Base-by-base conservation (phyloP, 1,284 basidiomycete species). In the Cutaneotrichosporon cyanovorans region DNA sequence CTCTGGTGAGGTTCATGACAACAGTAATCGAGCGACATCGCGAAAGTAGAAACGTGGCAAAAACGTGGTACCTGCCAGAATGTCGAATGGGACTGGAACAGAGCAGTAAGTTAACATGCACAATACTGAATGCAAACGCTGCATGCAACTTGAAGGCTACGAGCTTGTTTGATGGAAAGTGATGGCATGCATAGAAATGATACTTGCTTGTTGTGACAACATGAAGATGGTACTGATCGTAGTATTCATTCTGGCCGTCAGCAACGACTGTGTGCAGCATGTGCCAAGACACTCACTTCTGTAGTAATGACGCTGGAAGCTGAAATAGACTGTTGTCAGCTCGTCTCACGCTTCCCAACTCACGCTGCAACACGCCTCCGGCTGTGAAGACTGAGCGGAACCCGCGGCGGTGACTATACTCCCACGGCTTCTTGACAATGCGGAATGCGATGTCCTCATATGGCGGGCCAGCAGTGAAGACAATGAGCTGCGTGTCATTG, bases 401-500 rank as follows among this genome's bases (percentile, higher is more conserved):
- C 0, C 78, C 78, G 30, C 74, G 65, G 35, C 62, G 49, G 50
- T 98, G 93, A 42, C 88, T 91, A 71, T 89, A 93, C 65, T 98
- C 95, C 95, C 95, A 98, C 69, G 93, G 91, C 46, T 87, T 80
- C 61, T 96, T 90, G 45, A 99, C 93, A 57, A 99, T 95, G 48
- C 90, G 79, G 76, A 99, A 99, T 15, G 92, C 95, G 55, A 98
- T 91, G 64, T 98, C 95, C 73, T 98, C 95, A 66, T 98, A 98
- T 2, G 95, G 95, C 40, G 95, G 95, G 15, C 95, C 95, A 15
- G 95, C 91, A 56, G 81, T 88, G 73, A 99, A 98, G 55, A 92
- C 81, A 37, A 99, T 73, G 18, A 97, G 76, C 23, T 90, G 87
- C 1, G 93, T 98, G 45, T 98, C 95, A 50, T 90, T 85, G 63